phyloP scores from a whole-genome alignment of 2,329 filamentous ascomycete genomes.

The Fonsecaea pugnacius region DNA sequence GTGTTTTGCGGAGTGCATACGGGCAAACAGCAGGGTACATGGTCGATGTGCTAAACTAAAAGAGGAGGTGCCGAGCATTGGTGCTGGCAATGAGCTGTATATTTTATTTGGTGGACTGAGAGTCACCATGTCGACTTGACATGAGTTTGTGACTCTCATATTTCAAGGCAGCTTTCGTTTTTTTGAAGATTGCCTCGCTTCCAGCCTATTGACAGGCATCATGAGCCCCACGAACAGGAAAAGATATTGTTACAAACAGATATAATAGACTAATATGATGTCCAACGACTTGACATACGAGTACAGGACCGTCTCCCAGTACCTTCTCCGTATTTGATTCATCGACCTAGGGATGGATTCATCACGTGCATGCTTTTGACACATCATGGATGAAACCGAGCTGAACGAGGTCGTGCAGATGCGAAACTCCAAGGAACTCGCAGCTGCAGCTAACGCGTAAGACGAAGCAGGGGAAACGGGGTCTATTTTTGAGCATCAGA shows the following conservation, averaged over 20 bases:
- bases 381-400: background rate
- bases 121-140: background rate
- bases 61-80: background rate
- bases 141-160: background rate
- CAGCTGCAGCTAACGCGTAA: background rate
- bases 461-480: background rate
- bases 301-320: too few relatives aligned
- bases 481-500: constrained; percentile 1
- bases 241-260: constrained; percentile 10
- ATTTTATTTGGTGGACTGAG: background rate
- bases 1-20: background rate
- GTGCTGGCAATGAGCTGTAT: background rate
- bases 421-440: background rate
- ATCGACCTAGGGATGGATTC: background rate
- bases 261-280: constrained; percentile 3
- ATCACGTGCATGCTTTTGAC: background rate
- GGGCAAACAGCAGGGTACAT: background rate
- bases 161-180: background rate
- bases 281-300: background rate
- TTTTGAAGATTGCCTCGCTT: constrained; percentile 4
- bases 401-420: background rate
- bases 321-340: background rate
- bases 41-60: background rate
- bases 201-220: background rate
- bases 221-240: constrained; percentile 17